Base-by-base conservation (phyloP, 495 filamentous ascomycete species). In the Podospora appendiculata region DNA sequence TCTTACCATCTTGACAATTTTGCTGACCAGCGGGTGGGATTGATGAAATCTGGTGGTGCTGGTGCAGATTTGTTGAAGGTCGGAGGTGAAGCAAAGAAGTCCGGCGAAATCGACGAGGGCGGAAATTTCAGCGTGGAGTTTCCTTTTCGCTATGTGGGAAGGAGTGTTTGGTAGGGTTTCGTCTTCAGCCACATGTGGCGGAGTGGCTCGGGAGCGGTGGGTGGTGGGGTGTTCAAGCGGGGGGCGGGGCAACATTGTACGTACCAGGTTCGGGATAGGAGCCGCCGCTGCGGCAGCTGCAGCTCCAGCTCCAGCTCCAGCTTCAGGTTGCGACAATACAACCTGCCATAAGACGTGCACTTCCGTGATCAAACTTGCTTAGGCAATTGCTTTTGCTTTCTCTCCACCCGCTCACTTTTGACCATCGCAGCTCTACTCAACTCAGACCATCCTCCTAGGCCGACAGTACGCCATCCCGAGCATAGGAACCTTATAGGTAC, bases 1-100 rank as follows among this genome's bases (percentile, higher is more conserved):
- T 52, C 78, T 81, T 73, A 81, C 78, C 78, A 81, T 81, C 65
- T 78, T 81, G 75, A 71, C 67, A 73, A 68, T 72, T 72, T 58
- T 59, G 33, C 48, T 67, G 55, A 54, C 58, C 63, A 58, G 58
- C 41, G 70, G 66, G 70, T 71, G 75, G 71, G 65, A 58, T 69
- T 73, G 68, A 66, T 65, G 64, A 72, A 71, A 69, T 67, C 64
- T 64, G 64, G 56, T 58, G 56, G 52, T 38, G 46, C 58, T 63
- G 61, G 63, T 59, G 62, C 71, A 74, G 71, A 74, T 67, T 72
- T 64, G 38, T 66, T 55, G 66, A 58, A 60, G 65, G 56, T 63
- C 10, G 36, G 25, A 25, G 55, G 53, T 58, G 58, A 49, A 38
- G 50, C 45, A 45, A 59, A 51, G 64, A 63, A 55, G 64, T 25